Evolutionary conservation across 2,329 filamentous ascomycete genomes (phyloP), one percentile per base, ranked within the genome.

Genomic region (Hypomyces perniciosus): DNA sequence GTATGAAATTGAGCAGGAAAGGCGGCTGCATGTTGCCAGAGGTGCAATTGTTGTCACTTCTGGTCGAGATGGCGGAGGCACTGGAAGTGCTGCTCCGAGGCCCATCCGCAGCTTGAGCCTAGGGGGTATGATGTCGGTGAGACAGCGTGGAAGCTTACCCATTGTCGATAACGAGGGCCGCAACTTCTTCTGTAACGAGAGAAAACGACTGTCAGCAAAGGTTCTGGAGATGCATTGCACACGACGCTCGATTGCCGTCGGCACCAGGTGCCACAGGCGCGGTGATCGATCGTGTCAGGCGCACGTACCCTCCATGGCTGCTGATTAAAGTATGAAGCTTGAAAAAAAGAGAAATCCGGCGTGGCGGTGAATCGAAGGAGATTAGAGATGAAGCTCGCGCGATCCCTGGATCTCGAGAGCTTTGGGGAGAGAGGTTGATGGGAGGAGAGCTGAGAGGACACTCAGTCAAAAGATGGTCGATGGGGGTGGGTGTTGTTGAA

Each of bases 81-180:
- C 54, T 54, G 48, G 54, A 13, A 50, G 53, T 52, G 57, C 50
- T 47, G 57, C 13, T 33, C 30, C 41, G 41, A 33, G 43, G 31
- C 43, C 31, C 30, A 34, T 30, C 43, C 28, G 43, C 30, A 13
- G 31, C 29, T 20, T 45, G 26, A 29, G 34, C 52, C 55, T 54
- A 52, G 55, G 45, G 39, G 40, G 45, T 54, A 56, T 56, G 63
- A 63, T 62, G 67, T 66, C 63, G 64, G 64, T 67, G 67, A 69
- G 64, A 62, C 59, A 65, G 59, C 56, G 55, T 61, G 62, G 62
- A 68, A 77, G 80, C 91, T 89, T 92, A 99, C 93, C 93, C 93
- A 97, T 99, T 99, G 91, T 99, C 93, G 81, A 99, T 97, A 79
- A 99, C 93, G 89, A 99, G 91, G 78, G 93, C 93, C 77, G 93